A percentile compares a stretch with the other conserved stretches of the same genome.
Conservation (phyloP, 148 eudicot genomes). For the Amaranthus cruentus region DNA sequence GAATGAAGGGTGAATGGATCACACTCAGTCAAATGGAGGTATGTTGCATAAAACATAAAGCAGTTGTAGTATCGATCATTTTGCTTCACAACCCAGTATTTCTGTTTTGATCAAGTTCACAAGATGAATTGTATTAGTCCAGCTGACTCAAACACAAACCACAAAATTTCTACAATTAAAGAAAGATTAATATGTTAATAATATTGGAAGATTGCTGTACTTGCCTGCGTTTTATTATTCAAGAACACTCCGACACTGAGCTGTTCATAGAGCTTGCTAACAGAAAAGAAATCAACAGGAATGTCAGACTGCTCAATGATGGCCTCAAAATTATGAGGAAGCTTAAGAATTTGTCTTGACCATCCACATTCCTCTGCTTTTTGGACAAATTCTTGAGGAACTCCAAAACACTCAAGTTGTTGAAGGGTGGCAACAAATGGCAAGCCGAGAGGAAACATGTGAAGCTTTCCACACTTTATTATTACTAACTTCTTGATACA, state of each 20-base stretch:
- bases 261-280: constrained; percentile 15
- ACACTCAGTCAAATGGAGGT: not conserved
- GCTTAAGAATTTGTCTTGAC: not conserved
- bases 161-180: no score
- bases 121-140: no score
- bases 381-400: constrained; percentile 3
- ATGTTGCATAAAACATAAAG: constrained; percentile 14
- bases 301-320: constrained; percentile 10
- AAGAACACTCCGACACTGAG: constrained; percentile 19
- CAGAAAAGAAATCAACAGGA: constrained; percentile 6
- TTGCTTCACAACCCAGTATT: constrained; percentile 15
- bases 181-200: not conserved
- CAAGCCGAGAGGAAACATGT: constrained; percentile 7
- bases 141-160: no score
- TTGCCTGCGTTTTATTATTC: constrained; percentile 7
- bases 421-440: constrained; percentile 6
- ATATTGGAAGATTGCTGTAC: not conserved
- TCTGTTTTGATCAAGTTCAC: not conserved
- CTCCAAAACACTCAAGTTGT: constrained; percentile 4
- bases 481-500: constrained; percentile 19
- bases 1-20: not conserved
- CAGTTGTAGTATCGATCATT: constrained; percentile 13
- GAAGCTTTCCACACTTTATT: constrained; percentile 1
- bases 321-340: constrained; percentile 21
- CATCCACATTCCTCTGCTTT: not conserved